Percentiles rank a stretch among this genome's conserved stretches.
Evolutionary conservation across 1,284 basidiomycete species (phyloP).

Genomic region (Mycena sp.): DNA sequence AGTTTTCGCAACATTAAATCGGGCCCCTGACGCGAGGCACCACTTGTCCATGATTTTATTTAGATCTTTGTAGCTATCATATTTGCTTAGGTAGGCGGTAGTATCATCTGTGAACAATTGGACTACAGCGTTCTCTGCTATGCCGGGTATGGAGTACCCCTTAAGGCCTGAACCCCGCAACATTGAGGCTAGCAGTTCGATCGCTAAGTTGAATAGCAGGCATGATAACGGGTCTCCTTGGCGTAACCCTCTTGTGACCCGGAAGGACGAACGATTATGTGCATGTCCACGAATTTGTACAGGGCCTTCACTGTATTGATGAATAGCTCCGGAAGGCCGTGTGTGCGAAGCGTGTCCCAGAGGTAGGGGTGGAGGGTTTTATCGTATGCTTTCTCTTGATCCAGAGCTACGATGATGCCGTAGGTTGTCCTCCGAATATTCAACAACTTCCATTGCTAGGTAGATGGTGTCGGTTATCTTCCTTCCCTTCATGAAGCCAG

Average conservation of each 20-base stretch:
- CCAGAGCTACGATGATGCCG: no score
- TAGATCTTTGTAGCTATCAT: no score
- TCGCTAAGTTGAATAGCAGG: neutral
- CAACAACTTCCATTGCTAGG: neutral
- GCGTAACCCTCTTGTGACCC: neutral
- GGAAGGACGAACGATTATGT: neutral
- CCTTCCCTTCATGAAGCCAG: slow-evolving; percentile 33
- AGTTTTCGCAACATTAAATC: slow-evolving; percentile 3
- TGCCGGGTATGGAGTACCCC: no score
- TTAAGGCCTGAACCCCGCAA: neutral
- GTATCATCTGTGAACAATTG: slow-evolving; percentile 32
- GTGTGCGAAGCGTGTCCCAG: neutral
- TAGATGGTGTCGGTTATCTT: slow-evolving; percentile 31
- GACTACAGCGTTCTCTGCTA: slow-evolving; percentile 5
- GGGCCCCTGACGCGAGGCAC: slow-evolving; percentile 2
- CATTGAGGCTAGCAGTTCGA: slow-evolving; percentile 2
- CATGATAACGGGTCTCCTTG: neutral
- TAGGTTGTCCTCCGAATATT: neutral
- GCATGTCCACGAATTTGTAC: no score
- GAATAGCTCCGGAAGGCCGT: neutral
- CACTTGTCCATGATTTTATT: neutral
- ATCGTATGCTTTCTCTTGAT: no score
- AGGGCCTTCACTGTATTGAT: neutral
- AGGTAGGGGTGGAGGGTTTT: no score
- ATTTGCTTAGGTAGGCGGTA: no score